These are phyloP conservation scores for Arthromyces matolae DNA, from an alignment of 768 basidiomycete species.

Conservation along the genomic window DNA sequence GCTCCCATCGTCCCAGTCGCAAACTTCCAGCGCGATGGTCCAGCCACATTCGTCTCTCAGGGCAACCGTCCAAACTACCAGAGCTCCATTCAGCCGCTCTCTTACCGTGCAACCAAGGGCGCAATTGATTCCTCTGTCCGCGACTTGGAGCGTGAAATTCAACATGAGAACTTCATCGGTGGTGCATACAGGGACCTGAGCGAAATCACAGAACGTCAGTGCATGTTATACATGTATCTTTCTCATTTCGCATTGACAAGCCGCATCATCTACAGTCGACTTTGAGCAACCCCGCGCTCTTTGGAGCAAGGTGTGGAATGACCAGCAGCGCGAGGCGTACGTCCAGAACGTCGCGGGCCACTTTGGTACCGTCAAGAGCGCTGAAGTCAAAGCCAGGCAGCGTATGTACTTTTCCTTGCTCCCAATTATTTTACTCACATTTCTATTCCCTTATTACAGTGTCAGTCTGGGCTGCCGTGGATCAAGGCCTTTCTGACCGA, in stretches of 20 bases:
- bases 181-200: constrained; percentile 64
- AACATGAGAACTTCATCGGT: constrained; percentile 76
- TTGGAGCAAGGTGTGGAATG: constrained; percentile 65
- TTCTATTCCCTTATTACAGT: constrained; percentile 36
- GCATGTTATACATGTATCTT: constrained; percentile 9
- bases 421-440: neutral
- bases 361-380: constrained; percentile 57
- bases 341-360: constrained; percentile 67
- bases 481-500: constrained; percentile 69
- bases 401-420: constrained; percentile 41
- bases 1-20: constrained; percentile 65
- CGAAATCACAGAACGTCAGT: constrained; percentile 77
- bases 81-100: constrained; percentile 69
- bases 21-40: constrained; percentile 93
- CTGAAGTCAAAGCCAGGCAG: constrained; percentile 57
- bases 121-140: constrained; percentile 39
- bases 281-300: constrained; percentile 80
- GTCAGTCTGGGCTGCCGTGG: constrained; percentile 75
- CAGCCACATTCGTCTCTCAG: constrained; percentile 67
- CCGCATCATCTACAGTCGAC: constrained; percentile 49
- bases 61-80: constrained; percentile 86
- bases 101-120: constrained; percentile 50
- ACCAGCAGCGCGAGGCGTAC: constrained; percentile 55
- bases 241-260: neutral
- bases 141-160: constrained; percentile 35